Evolutionary conservation across 2,329 filamentous ascomycete species (phyloP), one percentile per base, ranked within the genome.

Genomic region (Fusarium sp.): DNA sequence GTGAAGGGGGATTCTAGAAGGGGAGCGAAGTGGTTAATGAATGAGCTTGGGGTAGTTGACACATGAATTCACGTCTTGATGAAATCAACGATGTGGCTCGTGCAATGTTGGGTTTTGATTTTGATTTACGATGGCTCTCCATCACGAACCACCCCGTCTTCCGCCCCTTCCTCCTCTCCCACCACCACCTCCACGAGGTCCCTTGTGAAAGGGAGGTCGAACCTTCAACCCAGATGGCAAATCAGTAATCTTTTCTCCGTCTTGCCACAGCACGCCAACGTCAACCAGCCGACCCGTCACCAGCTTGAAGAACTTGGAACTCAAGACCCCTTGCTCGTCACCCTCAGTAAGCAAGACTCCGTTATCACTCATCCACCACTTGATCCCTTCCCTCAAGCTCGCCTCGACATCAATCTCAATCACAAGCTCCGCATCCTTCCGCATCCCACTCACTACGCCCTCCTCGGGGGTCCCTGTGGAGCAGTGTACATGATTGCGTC

Each of bases 401-500:
- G 84, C 84, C 78, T 84, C 81, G 30, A 97, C 81, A 80, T 97
- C 90, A 60, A 97, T 83, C 80, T 93, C 93, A 30, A 98, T 87
- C 67, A 97, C 76, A 41, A 97, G 81, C 80, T 96, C 91, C 7
- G 93, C 92, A 77, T 90, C 94, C 70, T 76, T 85, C 23, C 95
- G 86, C 93, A 97, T 97, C 1, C 94, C 94, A 40, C 91, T 94
- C 27, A 95, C 87, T 3, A 95, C 92, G 3, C 76, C 80, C 12
- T 80, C 81, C 52, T 81, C 83, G 0, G 92, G 90, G 12, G 95
- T 82, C 0, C 93, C 94, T 7, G 90, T 89, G 3, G 93, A 93
- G 78, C 96, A 97, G 81, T 99, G 96, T 30, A 98, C 91, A 76
- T 98, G 95, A 68, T 92, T 97, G 57, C 96, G 83, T 0, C 85